A percentile compares a stretch with the other conserved stretches of the same genome.
phyloP scores from a whole-genome alignment of 2,329 filamentous ascomycete species.

The Aureobasidium sp. region DNA sequence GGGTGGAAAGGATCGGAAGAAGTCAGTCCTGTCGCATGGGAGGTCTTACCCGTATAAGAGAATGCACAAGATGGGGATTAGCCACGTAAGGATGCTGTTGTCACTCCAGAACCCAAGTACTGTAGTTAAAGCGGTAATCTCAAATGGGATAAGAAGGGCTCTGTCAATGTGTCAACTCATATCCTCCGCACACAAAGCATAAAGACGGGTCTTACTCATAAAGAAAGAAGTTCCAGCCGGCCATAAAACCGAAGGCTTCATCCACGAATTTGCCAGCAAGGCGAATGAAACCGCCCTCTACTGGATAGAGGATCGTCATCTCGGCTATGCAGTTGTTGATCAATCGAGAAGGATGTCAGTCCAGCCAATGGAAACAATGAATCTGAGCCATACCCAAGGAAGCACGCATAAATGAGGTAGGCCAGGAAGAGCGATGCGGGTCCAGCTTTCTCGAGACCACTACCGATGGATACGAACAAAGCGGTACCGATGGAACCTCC shows the following conservation, averaged over 20 bases:
- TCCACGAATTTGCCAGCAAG: constrained; percentile 55
- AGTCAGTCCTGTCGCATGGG: neutral
- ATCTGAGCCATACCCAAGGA: constrained; percentile 34
- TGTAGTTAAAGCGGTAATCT: constrained; percentile 37
- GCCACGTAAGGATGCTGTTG: no score
- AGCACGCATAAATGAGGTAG: constrained; percentile 47
- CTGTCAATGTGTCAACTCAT: neutral
- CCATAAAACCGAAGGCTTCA: constrained; percentile 50
- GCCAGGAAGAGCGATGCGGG: constrained; percentile 49
- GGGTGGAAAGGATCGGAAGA: neutral
- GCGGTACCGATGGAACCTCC: constrained; percentile 23
- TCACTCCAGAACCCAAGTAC: constrained; percentile 31
- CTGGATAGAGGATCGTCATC: constrained; percentile 54
- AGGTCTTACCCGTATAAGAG: constrained; percentile 11
- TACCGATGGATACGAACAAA: constrained; percentile 43
- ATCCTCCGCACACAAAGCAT: no score
- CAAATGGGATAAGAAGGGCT: constrained; percentile 38
- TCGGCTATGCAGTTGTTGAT: constrained; percentile 59
- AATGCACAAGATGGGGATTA: no score
- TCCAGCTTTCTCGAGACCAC: constrained; percentile 42
- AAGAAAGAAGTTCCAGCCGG: constrained; percentile 43
- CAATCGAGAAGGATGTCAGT: constrained; percentile 24
- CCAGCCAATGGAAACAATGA: no score
- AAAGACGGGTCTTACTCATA: constrained; percentile 30
- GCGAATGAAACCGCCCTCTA: constrained; percentile 53